These are phyloP conservation scores for Cadophora luteo-olivacea DNA, from an alignment of 2,329 filamentous ascomycete genomes.

Conservation along the genomic window DNA sequence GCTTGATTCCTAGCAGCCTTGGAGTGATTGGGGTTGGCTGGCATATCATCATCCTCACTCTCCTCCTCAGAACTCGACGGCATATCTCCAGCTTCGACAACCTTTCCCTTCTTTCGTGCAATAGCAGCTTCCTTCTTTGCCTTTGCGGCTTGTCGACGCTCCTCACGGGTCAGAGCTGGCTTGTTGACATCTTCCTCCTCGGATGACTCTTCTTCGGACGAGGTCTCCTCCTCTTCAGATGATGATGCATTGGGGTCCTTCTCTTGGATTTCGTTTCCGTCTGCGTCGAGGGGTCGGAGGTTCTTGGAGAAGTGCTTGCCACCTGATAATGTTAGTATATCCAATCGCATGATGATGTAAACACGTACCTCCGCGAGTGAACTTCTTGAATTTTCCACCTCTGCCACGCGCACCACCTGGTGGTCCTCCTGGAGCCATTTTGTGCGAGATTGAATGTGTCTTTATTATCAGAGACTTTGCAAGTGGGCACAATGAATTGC, in stretches of 20 bases:
- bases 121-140: conserved; percentile 90
- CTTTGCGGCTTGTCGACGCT: conserved; percentile 87
- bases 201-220: conserved; percentile 57
- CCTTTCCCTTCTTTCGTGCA: conserved; percentile 72
- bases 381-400: conserved; percentile 94
- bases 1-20: conserved; percentile 71
- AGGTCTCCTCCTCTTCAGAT: conserved; percentile 58
- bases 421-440: conserved; percentile 58
- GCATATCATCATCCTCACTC: conserved; percentile 69
- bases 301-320: conserved; percentile 96
- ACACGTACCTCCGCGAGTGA: conserved; percentile 81
- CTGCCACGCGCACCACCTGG: conserved; percentile 62
- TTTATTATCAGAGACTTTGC: not conserved
- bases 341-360: not conserved
- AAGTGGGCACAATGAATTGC: not conserved
- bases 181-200: conserved; percentile 55
- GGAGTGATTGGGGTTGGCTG: conserved; percentile 91
- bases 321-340: conserved; percentile 57
- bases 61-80: conserved; percentile 72
- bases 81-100: conserved; percentile 83
- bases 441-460: conserved; percentile 10
- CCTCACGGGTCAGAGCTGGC: conserved; percentile 76
- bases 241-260: conserved; percentile 61
- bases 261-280: conserved; percentile 89
- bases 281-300: conserved; percentile 84